Percentiles rank a stretch among this genome's conserved stretches.
phyloP scores from a whole-genome alignment of 2,329 filamentous ascomycete genomes.

The Fusarium stilboides region DNA sequence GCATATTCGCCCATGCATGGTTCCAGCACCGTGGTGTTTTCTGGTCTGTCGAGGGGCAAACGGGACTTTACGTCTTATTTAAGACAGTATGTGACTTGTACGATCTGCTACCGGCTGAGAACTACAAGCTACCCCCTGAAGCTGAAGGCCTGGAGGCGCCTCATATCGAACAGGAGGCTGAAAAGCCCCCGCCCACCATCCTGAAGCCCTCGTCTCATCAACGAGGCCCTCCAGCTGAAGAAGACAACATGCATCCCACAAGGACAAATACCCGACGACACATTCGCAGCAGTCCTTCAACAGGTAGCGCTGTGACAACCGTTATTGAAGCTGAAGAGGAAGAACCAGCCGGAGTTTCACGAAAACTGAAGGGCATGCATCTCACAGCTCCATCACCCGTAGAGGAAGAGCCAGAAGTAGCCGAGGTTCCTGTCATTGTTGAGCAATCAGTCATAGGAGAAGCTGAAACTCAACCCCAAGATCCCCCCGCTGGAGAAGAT shows the following conservation, averaged over 20 bases:
- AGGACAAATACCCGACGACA: slow-evolving; percentile 85
- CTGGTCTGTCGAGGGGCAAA: slow-evolving; percentile 91
- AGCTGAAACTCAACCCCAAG: slow-evolving; percentile 16
- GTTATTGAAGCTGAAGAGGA: slow-evolving; percentile 90
- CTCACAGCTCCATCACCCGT: slow-evolving; percentile 70
- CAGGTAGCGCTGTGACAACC: slow-evolving; percentile 83
- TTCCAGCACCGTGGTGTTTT: slow-evolving; percentile 97
- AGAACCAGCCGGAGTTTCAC: slow-evolving; percentile 65
- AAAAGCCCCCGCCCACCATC: slow-evolving; percentile 55
- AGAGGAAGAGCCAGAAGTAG: slow-evolving; percentile 64
- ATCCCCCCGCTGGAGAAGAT: slow-evolving; percentile 23
- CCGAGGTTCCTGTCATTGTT: slow-evolving; percentile 61
- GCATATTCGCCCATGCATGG: slow-evolving; percentile 99
- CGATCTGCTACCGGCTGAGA: slow-evolving; percentile 89
- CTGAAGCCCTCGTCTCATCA: slow-evolving; percentile 55
- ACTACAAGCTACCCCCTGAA: slow-evolving; percentile 94
- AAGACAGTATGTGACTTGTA: slow-evolving; percentile 97
- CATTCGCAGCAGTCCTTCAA: slow-evolving; percentile 83
- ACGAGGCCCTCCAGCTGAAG: slow-evolving; percentile 55
- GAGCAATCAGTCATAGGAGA: slow-evolving; percentile 53
- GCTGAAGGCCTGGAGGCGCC: slow-evolving; percentile 84
- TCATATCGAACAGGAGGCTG: slow-evolving; percentile 59
- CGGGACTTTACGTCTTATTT: slow-evolving; percentile 96
- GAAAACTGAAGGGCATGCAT: slow-evolving; percentile 63
- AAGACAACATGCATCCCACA: slow-evolving; percentile 68